Evolutionary conservation across 2,329 filamentous ascomycete genomes (phyloP), one percentile per base, ranked within the genome.

Genomic region (Xylariomycetidae sp.): DNA sequence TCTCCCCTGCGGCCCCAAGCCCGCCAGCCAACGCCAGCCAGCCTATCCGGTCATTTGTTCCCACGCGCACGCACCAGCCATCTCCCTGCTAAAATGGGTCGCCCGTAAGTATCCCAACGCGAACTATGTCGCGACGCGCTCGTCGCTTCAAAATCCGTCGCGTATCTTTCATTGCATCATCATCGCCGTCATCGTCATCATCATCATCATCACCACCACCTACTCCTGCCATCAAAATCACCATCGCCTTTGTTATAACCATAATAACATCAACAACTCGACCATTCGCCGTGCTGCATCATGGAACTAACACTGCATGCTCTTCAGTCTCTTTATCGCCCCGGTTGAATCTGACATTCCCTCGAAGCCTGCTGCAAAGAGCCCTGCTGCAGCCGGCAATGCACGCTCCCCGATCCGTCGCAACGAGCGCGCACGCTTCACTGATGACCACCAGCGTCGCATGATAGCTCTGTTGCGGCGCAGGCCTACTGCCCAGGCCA

Each of bases 321-420:
- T 31, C 14, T 31, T 16, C 40, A 71, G 68, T 42, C 53, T 70
- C 19, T 71, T 68, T 42, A 49, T 68, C 33, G 63, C 65, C 23
- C 65, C 64, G 20, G 59, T 66, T 42, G 61, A 67, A 44, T 65
- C 65, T 29, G 64, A 68, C 39, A 34, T 66, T 27, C 46, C 55
- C 10, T 44, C 52, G 29, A 65, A 64, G 42, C 33, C 57, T 20
- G 41, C 56, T 17, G 44, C 47, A 23, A 65, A 56, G 38, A 40
- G 42, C 25, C 38, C 47, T 9, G 20, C 41, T 17, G 42, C 48
- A 25, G 39, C 49, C 4, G 40, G 49, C 20, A 44, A 46, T 24
- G 44, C 54, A 27, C 64, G 64, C 30, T 60, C 64, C 9, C 48
- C 57, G n/a, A 67, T 68, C 24, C 59, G 64, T 30, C 64, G 62